Evolutionary conservation across 345 rosid genomes (phyloP).

Genomic region (Brassica juncea): DNA sequence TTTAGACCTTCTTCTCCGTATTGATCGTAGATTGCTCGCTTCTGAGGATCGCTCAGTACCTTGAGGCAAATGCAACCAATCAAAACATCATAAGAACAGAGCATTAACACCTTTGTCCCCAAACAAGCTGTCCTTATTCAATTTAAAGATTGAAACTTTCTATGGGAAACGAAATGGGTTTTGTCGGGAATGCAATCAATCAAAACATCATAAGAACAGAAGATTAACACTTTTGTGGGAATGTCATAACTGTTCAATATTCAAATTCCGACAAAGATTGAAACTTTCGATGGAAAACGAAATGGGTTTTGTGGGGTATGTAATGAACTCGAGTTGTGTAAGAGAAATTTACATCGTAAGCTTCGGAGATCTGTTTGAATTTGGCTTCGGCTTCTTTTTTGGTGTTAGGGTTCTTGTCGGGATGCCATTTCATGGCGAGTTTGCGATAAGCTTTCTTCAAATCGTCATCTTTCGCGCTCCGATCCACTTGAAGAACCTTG

Average conservation of each 20-base stretch:
- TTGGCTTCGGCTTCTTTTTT: slow-evolving; percentile 88
- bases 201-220: not conserved
- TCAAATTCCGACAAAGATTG: not conserved
- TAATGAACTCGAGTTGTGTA: slow-evolving; percentile 1
- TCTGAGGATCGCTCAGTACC: slow-evolving; percentile 88
- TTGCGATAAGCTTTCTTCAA: slow-evolving; percentile 86
- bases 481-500: slow-evolving; percentile 78
- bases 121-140: not conserved
- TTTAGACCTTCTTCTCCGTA: slow-evolving; percentile 87
- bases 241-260: not conserved
- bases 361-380: slow-evolving; percentile 95
- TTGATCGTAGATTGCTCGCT: slow-evolving; percentile 80
- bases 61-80: slow-evolving; percentile 24
- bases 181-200: slow-evolving; percentile 4
- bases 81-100: not conserved
- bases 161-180: too few species aligned
- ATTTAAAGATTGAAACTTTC: too few species aligned
- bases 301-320: not conserved
- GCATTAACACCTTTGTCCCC: not conserved
- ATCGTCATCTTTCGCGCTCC: slow-evolving; percentile 74
- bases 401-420: slow-evolving; percentile 83
- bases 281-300: not conserved
- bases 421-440: slow-evolving; percentile 94
- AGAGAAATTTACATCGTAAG: slow-evolving; percentile 66
- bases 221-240: not conserved